Evolutionary conservation across 306 rosid genomes (phyloP).

Genomic region (Citrullus colocynthis): DNA sequence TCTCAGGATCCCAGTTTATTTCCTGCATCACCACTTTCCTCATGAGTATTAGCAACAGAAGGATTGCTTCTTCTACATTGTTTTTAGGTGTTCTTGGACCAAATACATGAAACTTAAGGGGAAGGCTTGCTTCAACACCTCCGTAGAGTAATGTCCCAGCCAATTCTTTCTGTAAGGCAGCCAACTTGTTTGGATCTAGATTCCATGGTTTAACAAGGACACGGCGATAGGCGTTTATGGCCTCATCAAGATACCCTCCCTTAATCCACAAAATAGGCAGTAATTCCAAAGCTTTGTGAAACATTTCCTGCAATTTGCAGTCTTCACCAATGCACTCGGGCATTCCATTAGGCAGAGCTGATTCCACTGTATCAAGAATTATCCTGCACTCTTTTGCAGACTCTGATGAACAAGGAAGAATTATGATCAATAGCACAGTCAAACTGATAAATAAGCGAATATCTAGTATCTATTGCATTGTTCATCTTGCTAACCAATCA

Average conservation of each 20-base stretch:
- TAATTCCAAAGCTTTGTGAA: slow-evolving; percentile 70
- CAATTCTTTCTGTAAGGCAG: slow-evolving; percentile 55
- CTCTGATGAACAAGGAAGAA: slow-evolving; percentile 37
- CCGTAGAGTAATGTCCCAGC: slow-evolving; percentile 65
- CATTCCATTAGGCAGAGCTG: slow-evolving; percentile 75
- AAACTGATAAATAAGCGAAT: background rate
- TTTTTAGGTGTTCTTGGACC: slow-evolving; percentile 39
- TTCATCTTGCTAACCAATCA: background rate
- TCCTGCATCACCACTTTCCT: slow-evolving; percentile 39
- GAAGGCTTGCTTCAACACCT: slow-evolving; percentile 62
- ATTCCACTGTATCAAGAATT: slow-evolving; percentile 68
- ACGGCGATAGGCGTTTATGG: slow-evolving; percentile 51
- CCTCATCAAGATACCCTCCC: slow-evolving; percentile 66
- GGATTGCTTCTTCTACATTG: slow-evolving; percentile 67
- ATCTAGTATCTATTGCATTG: background rate
- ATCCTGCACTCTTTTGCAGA: slow-evolving; percentile 77
- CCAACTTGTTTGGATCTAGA: slow-evolving; percentile 45
- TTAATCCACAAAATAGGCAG: slow-evolving; percentile 64
- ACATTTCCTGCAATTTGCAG: slow-evolving; percentile 80
- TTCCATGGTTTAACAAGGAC: slow-evolving; percentile 84
- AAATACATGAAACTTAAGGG: slow-evolving; percentile 39
- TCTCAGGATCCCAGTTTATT: slow-evolving; percentile 69
- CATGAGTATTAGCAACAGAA: slow-evolving; percentile 53
- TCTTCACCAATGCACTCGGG: slow-evolving; percentile 46
- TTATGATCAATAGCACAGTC: background rate